Base-by-base conservation (phyloP, 2,329 filamentous ascomycete species). In the Alternaria sp. region DNA sequence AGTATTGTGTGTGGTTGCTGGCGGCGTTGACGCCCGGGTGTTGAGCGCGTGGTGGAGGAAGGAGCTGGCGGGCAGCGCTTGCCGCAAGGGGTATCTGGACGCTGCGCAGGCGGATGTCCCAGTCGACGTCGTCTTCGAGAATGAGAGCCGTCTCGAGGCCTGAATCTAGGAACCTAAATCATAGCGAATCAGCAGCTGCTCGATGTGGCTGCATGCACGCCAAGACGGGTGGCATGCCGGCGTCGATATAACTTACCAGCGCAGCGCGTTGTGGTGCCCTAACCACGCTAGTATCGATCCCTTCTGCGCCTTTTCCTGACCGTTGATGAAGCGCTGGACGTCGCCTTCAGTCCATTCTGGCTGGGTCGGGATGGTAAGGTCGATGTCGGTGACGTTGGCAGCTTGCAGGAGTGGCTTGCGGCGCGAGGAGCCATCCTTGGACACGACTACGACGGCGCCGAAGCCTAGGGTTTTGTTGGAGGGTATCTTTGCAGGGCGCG, bases 91-190 rank as follows among this genome's bases (percentile, higher is more conserved):
- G 81, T 12, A 82, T 73, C 63, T 83, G 81, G n/a, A 74, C 61
- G 60, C 78, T 82, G 58, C 81, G 80, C 14, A 83, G 75, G 54
- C 78, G 81, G 43, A 83, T 79, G 64, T 83, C 81, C 79, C 80
- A 83, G 63, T 83, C 81, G 28, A 83, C 81, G 61, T 83, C 82
- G 69, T 83, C 82, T 73, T 83, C 82, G 45, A 83, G 74, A 23
- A 83, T 80, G 28, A 83, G 74, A 3, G 78, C 80, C 2, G 81
- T 82, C 60, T 82, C 80, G 9, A 79, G 74, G 44, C 75, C 77
- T 47, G 79, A 82, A 15, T 77, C 71, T n/a, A 83, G 72, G 68
- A 83, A 83, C 77, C 79, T 82, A 41, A 41, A 41, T 61, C 14
- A 9, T 14, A 49, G 60, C 59, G 55, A 61, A 58, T 73, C 59